Evolutionary conservation across 352 stramenopile genomes (phyloP).

Genomic region (Phytophthora idaei): DNA sequence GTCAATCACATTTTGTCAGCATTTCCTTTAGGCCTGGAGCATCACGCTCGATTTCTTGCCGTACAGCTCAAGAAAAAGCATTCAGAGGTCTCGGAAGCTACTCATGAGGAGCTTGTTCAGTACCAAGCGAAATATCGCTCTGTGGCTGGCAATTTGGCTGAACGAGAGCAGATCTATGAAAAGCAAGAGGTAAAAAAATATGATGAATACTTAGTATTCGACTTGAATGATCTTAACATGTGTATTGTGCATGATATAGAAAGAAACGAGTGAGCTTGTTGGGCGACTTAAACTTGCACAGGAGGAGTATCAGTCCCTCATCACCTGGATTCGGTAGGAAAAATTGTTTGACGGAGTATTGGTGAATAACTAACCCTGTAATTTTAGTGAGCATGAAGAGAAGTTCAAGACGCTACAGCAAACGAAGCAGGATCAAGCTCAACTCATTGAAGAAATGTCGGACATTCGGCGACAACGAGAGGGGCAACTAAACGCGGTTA

Average conservation of each 20-base stretch:
- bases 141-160: slow-evolving; percentile 29
- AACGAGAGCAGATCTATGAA: slow-evolving; percentile 18
- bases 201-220: neutral
- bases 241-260: slow-evolving; percentile 3
- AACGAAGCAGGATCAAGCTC: slow-evolving; percentile 43
- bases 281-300: slow-evolving; percentile 35
- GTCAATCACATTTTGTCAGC: neutral
- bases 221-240: neutral
- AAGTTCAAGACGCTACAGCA: slow-evolving; percentile 41
- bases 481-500: slow-evolving; percentile 22
- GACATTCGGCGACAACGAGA: slow-evolving; percentile 31
- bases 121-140: slow-evolving; percentile 37
- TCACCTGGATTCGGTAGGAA: slow-evolving; percentile 38
- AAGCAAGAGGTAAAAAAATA: slow-evolving; percentile 30
- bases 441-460: slow-evolving; percentile 48
- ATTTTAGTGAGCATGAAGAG: slow-evolving; percentile 48
- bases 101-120: slow-evolving; percentile 23
- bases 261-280: slow-evolving; percentile 34
- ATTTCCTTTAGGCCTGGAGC: neutral
- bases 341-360: neutral
- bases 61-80: slow-evolving; percentile 33
- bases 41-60: neutral
- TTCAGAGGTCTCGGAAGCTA: slow-evolving; percentile 21
- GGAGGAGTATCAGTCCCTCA: slow-evolving; percentile 42
- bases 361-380: neutral